These are phyloP conservation scores for Pueraria montana DNA, from an alignment of 306 rosid species.

Conservation along the genomic window DNA sequence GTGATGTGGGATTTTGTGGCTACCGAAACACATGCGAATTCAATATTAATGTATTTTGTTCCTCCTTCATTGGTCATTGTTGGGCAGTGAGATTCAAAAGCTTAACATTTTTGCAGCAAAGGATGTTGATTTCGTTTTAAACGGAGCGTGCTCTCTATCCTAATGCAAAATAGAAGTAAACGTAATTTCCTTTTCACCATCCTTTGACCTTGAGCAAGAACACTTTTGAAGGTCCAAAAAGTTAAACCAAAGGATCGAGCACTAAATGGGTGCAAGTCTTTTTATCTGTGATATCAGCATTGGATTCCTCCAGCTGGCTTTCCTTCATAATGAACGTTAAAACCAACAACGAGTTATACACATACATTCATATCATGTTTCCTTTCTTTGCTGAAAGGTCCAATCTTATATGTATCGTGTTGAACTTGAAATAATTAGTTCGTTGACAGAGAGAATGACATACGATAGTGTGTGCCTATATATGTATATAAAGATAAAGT, in stretches of 20 bases:
- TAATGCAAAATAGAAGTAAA: neutral
- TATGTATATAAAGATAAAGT: neutral
- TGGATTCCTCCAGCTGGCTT: slow-evolving; percentile 32
- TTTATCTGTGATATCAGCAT: slow-evolving; percentile 1
- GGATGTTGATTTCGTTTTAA: neutral
- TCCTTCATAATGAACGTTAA: slow-evolving; percentile 10
- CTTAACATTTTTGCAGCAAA: neutral
- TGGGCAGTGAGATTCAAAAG: neutral
- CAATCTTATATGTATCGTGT: neutral
- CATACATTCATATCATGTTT: slow-evolving; percentile 23
- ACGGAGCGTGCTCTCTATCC: neutral
- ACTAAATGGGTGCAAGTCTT: slow-evolving; percentile 2
- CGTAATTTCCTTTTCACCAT: neutral
- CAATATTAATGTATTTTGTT: neutral
- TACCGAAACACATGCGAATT: no score
- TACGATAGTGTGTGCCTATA: neutral
- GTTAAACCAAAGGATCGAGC: neutral
- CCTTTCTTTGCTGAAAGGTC: slow-evolving; percentile 33
- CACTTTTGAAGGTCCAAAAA: neutral
- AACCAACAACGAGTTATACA: slow-evolving; percentile 3
- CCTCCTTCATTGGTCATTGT: neutral
- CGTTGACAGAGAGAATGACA: neutral
- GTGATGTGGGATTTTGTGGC: no score
- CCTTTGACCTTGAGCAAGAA: neutral
- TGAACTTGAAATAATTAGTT: slow-evolving; percentile 14